Percentiles rank a stretch among this genome's conserved stretches.
Evolutionary conservation across 1,139 yeast genomes (phyloP).

Genomic region (Taphrina pruni): DNA sequence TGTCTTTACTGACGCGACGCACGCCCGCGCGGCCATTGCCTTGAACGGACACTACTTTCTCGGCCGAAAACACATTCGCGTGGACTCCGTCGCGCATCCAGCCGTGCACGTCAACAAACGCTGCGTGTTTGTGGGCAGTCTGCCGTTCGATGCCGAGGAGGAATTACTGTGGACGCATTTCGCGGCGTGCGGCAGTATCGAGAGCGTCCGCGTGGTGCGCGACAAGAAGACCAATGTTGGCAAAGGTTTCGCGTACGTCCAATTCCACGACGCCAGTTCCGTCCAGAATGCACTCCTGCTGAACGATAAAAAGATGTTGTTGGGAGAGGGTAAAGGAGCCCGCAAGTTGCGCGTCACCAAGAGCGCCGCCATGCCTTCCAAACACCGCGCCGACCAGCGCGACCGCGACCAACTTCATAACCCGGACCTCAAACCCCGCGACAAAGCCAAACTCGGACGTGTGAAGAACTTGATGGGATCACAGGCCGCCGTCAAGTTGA

Average conservation of each 20-base stretch:
- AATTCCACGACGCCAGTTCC: conserved; percentile 78
- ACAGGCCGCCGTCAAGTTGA: conserved; percentile 75
- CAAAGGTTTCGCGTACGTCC: conserved; percentile 96
- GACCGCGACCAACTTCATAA: conserved; percentile 48
- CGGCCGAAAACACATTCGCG: conserved; percentile 73
- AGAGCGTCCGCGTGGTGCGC: conserved; percentile 86
- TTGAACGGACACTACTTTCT: conserved; percentile 73
- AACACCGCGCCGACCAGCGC: conserved; percentile 26
- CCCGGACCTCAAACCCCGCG: conserved; percentile 50
- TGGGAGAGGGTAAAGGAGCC: conserved; percentile 51
- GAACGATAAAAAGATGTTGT: conserved; percentile 67
- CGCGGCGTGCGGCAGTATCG: conserved; percentile 67
- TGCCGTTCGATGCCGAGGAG: conserved; percentile 90
- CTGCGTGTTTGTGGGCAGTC: conserved; percentile 89
- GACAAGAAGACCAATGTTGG: conserved; percentile 94
- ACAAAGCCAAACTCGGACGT: conserved; percentile 79
- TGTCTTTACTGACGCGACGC: conserved; percentile 66
- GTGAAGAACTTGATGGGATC: conserved; percentile 76
- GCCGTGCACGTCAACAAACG: conserved; percentile 76
- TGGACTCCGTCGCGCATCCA: conserved; percentile 92
- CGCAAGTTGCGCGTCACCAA: conserved; percentile 80
- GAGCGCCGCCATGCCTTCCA: conserved; percentile 60
- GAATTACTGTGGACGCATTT: conserved; percentile 88
- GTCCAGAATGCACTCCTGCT: conserved; percentile 83
- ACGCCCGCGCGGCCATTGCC: conserved; percentile 60